phyloP scores from a whole-genome alignment of 208 protist species.

The Trypanosoma boissoni region DNA sequence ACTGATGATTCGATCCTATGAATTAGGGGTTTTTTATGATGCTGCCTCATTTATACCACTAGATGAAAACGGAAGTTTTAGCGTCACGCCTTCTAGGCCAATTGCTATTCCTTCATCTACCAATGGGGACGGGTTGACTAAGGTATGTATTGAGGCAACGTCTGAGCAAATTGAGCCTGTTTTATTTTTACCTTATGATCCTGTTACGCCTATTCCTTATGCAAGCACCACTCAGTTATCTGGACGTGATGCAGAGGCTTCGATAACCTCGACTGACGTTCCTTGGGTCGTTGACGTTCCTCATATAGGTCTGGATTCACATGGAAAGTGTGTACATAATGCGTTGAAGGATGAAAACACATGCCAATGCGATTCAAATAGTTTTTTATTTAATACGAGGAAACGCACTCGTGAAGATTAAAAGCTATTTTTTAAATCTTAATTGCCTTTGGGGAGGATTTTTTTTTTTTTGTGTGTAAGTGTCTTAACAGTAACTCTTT shows the following conservation, averaged over 20 bases:
- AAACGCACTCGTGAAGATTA: too few relatives aligned
- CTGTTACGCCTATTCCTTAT: conserved; percentile 57
- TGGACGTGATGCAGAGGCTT: background rate
- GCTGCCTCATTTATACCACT: conserved; percentile 24
- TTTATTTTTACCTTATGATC: conserved; percentile 60
- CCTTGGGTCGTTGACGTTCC: conserved; percentile 83
- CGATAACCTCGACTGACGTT: conserved; percentile 38
- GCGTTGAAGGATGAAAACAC: conserved; percentile 18
- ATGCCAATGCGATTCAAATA: background rate
- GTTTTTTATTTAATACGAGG: conserved; percentile 1
- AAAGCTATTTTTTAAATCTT: too few relatives aligned
- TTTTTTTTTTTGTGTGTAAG: too few relatives aligned
- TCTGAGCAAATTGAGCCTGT: background rate
- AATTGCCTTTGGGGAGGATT: too few relatives aligned
- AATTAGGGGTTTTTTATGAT: conserved; percentile 85
- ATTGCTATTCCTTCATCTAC: conserved; percentile 28
- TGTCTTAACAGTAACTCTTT: too few relatives aligned
- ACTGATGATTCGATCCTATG: conserved; percentile 71
- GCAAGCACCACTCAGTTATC: conserved; percentile 46
- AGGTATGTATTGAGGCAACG: conserved; percentile 18
- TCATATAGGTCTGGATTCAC: conserved; percentile 50
- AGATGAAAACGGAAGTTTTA: conserved; percentile 19
- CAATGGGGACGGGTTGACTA: conserved; percentile 19
- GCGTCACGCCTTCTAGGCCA: conserved; percentile 34
- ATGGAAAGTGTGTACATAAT: conserved; percentile 33